Conservation (phyloP, 2,329 filamentous ascomycete species). For the Fusarium abutilonis region DNA sequence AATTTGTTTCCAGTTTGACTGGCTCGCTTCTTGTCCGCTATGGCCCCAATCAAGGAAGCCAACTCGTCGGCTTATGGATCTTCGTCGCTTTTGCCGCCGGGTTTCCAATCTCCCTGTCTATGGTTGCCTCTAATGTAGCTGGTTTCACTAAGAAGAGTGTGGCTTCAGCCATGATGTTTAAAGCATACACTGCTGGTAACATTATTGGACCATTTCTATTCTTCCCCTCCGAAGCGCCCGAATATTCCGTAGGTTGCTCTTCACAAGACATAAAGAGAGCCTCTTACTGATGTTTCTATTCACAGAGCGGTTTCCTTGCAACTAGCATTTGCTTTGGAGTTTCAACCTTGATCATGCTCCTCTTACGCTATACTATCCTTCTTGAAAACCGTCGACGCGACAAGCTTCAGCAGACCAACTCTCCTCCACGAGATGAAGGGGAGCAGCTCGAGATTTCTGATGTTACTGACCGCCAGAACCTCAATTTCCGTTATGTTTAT, state of each 20-base stretch:
- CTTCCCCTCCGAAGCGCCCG: conserved; percentile 32
- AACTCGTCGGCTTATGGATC: conserved; percentile 27
- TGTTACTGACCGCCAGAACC: conserved; percentile 32
- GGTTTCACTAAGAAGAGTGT: conserved; percentile 42
- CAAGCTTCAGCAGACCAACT: conserved; percentile 5
- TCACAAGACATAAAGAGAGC: background rate
- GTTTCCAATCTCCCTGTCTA: conserved; percentile 30
- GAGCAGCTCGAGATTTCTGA: conserved; percentile 33
- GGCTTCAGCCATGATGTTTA: conserved; percentile 40
- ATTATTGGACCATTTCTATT: conserved; percentile 41
- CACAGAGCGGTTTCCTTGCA: conserved; percentile 37
- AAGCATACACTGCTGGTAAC: conserved; percentile 35
- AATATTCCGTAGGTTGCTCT: conserved; percentile 29
- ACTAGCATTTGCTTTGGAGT: conserved; percentile 37
- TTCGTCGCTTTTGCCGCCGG: conserved; percentile 40
- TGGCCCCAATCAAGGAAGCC: conserved; percentile 30
- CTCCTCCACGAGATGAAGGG: background rate
- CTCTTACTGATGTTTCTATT: background rate
- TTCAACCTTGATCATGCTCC: conserved; percentile 27
- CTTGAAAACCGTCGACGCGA: conserved; percentile 34
- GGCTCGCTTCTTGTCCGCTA: conserved; percentile 36
- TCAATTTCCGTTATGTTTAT: conserved; percentile 38
- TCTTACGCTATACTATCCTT: conserved; percentile 23
- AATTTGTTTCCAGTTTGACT: conserved; percentile 11
- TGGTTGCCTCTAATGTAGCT: conserved; percentile 39